Percentiles rank a stretch among this genome's conserved stretches.
Conservation (phyloP, 129 eudicot species). For the Pulicaria dysenterica region DNA sequence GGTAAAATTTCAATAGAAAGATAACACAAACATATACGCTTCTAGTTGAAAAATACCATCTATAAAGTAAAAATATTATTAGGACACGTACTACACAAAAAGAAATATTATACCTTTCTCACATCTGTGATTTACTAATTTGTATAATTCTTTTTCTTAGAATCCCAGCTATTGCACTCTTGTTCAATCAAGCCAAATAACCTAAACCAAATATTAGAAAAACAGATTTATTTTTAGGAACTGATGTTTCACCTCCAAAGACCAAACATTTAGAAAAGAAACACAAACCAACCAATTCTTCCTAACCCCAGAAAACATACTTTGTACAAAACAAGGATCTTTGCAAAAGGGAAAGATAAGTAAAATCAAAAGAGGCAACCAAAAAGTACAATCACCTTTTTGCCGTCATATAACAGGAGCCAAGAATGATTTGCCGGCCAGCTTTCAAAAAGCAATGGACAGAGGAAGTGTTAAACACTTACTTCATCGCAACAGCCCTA, state of each 20-base stretch:
- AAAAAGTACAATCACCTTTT: conserved; percentile 27
- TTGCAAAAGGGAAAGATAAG: conserved; percentile 11
- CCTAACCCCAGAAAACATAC: conserved; percentile 35
- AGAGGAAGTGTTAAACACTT: background rate
- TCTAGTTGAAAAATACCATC: too few species aligned
- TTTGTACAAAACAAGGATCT: conserved; percentile 36
- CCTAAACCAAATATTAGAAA: too few species aligned
- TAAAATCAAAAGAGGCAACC: conserved; percentile 34
- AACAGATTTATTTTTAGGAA: too few species aligned
- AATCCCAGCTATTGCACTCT: too few species aligned
- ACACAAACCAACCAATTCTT: conserved; percentile 37
- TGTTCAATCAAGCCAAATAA: too few species aligned
- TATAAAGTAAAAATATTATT: too few species aligned
- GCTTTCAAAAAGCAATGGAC: conserved; percentile 39
- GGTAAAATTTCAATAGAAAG: too few species aligned
- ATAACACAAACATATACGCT: too few species aligned
- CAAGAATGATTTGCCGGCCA: conserved; percentile 92
- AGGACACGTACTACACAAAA: too few species aligned
- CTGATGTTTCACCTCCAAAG: conserved; percentile 27
- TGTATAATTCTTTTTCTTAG: too few species aligned
- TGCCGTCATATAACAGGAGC: conserved; percentile 48
- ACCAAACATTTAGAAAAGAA: conserved; percentile 28
- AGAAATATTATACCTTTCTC: too few species aligned
- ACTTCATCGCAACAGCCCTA: conserved; percentile 63
- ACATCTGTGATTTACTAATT: too few species aligned